Conservation (phyloP, 2,329 filamentous ascomycete genomes). For the Thielaviopsis musarum region DNA sequence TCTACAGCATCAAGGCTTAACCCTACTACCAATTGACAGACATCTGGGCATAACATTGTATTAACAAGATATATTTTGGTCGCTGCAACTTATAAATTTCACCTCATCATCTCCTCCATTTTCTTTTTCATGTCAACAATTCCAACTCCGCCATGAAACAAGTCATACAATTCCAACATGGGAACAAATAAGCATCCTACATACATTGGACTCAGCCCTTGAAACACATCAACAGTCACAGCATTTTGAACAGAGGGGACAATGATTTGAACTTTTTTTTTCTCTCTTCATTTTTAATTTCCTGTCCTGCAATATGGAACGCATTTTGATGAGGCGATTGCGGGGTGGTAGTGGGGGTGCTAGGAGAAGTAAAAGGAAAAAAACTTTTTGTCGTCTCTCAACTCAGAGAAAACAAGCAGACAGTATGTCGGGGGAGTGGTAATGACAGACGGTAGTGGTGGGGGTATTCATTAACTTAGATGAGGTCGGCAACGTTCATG, state of each 20-base stretch:
- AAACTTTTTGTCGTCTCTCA: background rate
- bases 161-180: background rate
- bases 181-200: background rate
- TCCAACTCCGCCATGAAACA: background rate
- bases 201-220: background rate
- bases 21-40: too few species aligned
- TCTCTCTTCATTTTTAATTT: conserved; percentile 11
- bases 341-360: background rate
- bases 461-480: conserved; percentile 30
- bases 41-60: too few species aligned
- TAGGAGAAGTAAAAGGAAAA: conserved; percentile 1
- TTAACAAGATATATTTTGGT: background rate
- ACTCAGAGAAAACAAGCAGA: background rate
- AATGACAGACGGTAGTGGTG: background rate
- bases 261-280: conserved; percentile 12
- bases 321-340: conserved; percentile 1
- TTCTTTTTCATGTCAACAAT: background rate
- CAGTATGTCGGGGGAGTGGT: too few species aligned
- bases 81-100: background rate
- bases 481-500: conserved; percentile 73
- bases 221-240: background rate
- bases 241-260: background rate
- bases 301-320: conserved; percentile 7
- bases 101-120: background rate
- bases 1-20: too few species aligned